Evolutionary conservation across 2,329 filamentous ascomycete species (phyloP), one percentile per base, ranked within the genome.

Genomic region (Trichoderma sp.): DNA sequence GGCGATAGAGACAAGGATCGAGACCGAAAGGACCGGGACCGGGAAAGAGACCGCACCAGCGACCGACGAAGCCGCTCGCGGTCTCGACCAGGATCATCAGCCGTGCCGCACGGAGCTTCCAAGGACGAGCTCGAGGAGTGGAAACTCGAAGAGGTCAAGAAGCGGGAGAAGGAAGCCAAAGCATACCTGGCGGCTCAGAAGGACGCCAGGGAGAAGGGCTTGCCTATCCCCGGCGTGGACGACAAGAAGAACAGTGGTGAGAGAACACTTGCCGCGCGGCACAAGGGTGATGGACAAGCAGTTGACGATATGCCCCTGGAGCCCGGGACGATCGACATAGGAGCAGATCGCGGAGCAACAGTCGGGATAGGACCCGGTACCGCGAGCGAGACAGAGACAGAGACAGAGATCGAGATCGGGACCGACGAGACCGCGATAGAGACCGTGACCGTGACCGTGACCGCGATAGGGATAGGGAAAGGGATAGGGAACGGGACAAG

Each of bases 81-180:
- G 33, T 86, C 86, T 4, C 82, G 81, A 12, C 84, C 83, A 5
- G 78, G 80, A 4, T 83, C 85, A 5, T 82, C 85, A 1, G 78
- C 81, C 9, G 79, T 82, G 5, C 83, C 84, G 35, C 84, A 85
- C 1, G 83, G 85, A 2, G 83, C 85, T 1, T 83, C 81, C 18
- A 87, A 87, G 66, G 85, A 87, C n/a, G 87, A 86, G 56, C 83
- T 86, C 31, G 89, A 91, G 78, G 87, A 86, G 18, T 89, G 89
- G 86, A 92, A 92, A 80, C 87, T 89, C 77, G 88, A 89, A 75
- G 90, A 91, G 79, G 90, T 91, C 71, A 89, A 87, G 81, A 90
- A 91, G 80, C 88, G 90, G 68, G 90, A 92, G 81, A 88, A 88
- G 77, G 90, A 92, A 81, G 91, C 91, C 53, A 92, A 91, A 81